A percentile compares a stretch with the other conserved stretches of the same genome.
Evolutionary conservation across 2,329 filamentous ascomycete species (phyloP).

Genomic region (Talaromyces sp.): DNA sequence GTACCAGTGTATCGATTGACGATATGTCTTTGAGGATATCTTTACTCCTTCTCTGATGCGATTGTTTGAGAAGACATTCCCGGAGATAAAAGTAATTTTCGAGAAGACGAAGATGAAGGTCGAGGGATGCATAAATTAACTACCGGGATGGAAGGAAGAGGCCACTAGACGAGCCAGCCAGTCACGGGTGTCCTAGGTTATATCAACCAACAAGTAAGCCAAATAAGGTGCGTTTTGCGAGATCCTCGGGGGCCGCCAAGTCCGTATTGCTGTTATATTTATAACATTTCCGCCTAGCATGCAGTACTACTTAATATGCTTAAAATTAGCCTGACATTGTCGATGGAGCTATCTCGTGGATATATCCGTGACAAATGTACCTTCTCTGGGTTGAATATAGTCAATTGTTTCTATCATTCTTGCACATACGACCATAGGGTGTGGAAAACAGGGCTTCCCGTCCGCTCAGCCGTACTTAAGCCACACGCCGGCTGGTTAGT

Average conservation of each 20-base stretch:
- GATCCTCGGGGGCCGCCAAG: too few relatives aligned
- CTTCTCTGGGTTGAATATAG: not conserved
- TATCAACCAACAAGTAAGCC: not conserved
- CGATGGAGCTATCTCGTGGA: too few relatives aligned
- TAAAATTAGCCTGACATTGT: not conserved
- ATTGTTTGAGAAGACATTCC: not conserved
- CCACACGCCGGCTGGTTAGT: conserved; percentile 44
- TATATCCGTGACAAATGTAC: too few relatives aligned
- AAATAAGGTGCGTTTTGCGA: not conserved
- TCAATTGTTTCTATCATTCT: accelerated
- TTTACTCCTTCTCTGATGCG: too few relatives aligned
- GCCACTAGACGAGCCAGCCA: not conserved
- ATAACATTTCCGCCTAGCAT: too few relatives aligned
- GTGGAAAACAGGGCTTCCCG: conserved; percentile 23
- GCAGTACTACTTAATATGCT: too few relatives aligned
- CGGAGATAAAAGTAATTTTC: not conserved
- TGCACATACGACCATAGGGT: conserved; percentile 18
- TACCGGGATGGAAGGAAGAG: not conserved
- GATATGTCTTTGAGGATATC: not conserved
- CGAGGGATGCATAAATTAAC: not conserved
- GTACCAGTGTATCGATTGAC: not conserved
- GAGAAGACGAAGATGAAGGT: not conserved
- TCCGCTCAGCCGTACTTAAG: conserved; percentile 23
- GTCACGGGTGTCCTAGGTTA: not conserved
- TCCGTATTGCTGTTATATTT: too few relatives aligned